phyloP scores from a whole-genome alignment of 2,329 filamentous ascomycete species.

The Colletotrichum orchidophilum region DNA sequence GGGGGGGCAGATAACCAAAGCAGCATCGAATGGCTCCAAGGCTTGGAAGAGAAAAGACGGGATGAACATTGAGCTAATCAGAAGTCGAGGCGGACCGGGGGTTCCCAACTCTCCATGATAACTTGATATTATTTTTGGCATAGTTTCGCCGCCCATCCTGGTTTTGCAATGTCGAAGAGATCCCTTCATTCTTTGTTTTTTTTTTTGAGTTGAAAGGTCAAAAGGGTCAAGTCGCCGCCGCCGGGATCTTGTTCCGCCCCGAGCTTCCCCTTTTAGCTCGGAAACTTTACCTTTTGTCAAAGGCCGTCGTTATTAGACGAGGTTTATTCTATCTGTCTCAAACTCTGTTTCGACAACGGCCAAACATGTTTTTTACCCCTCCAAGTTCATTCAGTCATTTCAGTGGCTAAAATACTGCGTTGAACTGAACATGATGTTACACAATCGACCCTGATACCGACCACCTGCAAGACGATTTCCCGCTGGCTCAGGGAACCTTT shows the following conservation, averaged over 20 bases:
- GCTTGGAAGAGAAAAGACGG: not conserved
- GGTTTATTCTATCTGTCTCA: not conserved
- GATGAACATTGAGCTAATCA: slow-evolving; percentile 2
- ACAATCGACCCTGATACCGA: not conserved
- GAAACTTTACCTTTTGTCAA: not conserved
- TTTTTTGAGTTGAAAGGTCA: not conserved
- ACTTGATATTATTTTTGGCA: not conserved
- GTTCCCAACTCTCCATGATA: not conserved
- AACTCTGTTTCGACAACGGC: not conserved
- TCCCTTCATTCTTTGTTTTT: not conserved
- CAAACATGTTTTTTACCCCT: not conserved
- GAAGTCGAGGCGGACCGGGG: not conserved
- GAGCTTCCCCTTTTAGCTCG: slow-evolving; percentile 20
- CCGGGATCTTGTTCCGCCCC: not conserved
- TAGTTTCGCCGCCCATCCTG: not conserved
- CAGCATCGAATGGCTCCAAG: too few relatives aligned
- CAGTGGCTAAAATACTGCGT: not conserved
- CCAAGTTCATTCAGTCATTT: not conserved
- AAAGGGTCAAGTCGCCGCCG: not conserved
- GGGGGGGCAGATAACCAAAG: too few relatives aligned
- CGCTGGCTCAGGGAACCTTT: not conserved
- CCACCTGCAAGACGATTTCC: not conserved
- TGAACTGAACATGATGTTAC: not conserved
- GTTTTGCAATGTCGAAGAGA: not conserved
- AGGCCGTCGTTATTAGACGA: not conserved